These are phyloP conservation scores for Diaporthe longicolla DNA, from an alignment of 2,329 filamentous ascomycete genomes.

Conservation along the genomic window DNA sequence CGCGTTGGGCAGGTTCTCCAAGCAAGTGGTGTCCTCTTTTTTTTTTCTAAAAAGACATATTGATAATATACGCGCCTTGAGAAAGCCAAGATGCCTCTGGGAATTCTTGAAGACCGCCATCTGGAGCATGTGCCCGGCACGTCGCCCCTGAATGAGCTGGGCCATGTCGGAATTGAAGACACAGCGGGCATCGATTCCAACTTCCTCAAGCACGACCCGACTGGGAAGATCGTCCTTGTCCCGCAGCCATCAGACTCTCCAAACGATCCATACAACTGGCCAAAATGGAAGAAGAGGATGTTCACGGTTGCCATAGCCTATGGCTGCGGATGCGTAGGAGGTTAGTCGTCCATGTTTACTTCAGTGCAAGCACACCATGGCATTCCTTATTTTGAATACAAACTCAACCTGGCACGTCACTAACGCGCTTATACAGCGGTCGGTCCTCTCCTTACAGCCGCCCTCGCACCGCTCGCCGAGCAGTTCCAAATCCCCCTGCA, in stretches of 20 bases:
- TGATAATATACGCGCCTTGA: not conserved
- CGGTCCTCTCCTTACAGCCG: constrained; percentile 55
- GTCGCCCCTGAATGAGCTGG: constrained; percentile 47
- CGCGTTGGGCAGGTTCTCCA: not conserved
- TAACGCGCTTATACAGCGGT: constrained; percentile 48
- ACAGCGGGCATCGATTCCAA: constrained; percentile 41
- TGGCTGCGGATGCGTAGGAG: constrained; percentile 58
- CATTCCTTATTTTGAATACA: too few species aligned
- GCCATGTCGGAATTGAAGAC: constrained; percentile 43
- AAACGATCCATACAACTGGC: constrained; percentile 65
- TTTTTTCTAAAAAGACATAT: not conserved
- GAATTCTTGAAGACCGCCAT: constrained; percentile 47
- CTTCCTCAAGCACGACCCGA: constrained; percentile 48
- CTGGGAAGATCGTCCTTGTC: constrained; percentile 59
- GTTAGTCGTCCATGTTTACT: constrained; percentile 45
- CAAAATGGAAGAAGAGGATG: constrained; percentile 51
- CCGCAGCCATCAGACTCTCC: constrained; percentile 63
- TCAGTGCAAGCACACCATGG: too few species aligned
- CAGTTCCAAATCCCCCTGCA: constrained; percentile 51
- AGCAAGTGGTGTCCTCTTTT: not conserved
- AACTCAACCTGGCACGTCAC: constrained; percentile 1
- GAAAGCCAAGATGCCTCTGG: constrained; percentile 45
- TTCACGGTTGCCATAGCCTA: constrained; percentile 56
- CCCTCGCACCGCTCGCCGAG: constrained; percentile 52
- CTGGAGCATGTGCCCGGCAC: constrained; percentile 49